These are phyloP conservation scores for Acer yangbiense DNA, from an alignment of 345 rosid species.

Conservation along the genomic window DNA sequence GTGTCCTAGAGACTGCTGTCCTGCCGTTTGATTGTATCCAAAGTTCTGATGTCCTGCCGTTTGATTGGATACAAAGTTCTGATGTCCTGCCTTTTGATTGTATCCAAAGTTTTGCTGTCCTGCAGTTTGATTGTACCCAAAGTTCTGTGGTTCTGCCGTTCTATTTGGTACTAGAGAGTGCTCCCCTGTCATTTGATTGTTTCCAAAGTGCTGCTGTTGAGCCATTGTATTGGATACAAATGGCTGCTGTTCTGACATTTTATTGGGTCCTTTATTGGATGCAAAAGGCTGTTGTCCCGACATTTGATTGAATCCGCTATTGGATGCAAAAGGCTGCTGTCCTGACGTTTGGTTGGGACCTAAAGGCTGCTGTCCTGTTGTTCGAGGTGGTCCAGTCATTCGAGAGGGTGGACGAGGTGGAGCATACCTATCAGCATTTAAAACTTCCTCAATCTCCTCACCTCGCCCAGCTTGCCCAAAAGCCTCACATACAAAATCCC, in stretches of 20 bases:
- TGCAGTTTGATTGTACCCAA: not conserved
- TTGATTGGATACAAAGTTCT: conserved; percentile 11
- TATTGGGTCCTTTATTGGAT: not conserved
- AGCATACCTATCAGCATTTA: conserved; percentile 47
- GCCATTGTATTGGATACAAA: conserved; percentile 12
- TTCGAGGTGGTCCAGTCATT: conserved; percentile 24
- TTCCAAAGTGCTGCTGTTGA: conserved; percentile 8
- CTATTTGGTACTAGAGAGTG: not conserved
- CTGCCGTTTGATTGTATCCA: conserved; percentile 20
- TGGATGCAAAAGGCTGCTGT: not conserved
- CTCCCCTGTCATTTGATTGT: not conserved
- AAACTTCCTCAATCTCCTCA: conserved; percentile 66
- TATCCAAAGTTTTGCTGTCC: conserved; percentile 7
- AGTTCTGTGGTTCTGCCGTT: conserved; percentile 16
- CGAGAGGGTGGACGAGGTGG: conserved; percentile 23
- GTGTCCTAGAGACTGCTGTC: conserved; percentile 4
- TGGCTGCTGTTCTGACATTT: conserved; percentile 4
- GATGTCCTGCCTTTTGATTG: conserved; percentile 29
- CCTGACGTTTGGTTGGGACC: conserved; percentile 15
- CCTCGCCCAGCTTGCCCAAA: conserved; percentile 59
- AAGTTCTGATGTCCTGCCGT: conserved; percentile 14
- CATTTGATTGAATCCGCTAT: not conserved
- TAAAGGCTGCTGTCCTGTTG: conserved; percentile 8
- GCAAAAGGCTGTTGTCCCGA: not conserved
- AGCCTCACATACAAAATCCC: conserved; percentile 45